Conservation (phyloP, 78 protist genomes). For the Isochrysis galbana region DNA sequence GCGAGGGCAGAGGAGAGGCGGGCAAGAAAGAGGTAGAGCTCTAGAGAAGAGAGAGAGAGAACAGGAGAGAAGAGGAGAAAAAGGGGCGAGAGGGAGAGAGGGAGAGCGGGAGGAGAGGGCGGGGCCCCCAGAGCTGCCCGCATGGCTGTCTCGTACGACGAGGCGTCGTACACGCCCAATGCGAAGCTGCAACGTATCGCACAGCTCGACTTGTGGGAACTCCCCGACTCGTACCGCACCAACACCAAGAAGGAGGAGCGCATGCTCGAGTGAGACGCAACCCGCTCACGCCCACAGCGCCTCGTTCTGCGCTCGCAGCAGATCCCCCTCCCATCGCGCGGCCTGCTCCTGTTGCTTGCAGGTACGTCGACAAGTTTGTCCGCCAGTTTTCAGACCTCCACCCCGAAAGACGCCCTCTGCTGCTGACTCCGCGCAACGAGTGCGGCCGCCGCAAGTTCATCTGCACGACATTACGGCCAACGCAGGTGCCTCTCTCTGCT, state of each 20-base stretch:
- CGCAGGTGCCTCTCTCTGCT: conserved; percentile 7
- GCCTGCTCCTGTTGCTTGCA: background rate
- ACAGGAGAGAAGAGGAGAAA: background rate
- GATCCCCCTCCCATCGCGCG: background rate
- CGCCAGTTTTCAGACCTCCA: background rate
- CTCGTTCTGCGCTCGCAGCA: background rate
- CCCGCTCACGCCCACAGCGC: background rate
- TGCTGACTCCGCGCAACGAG: conserved; percentile 44
- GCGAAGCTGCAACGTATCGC: background rate
- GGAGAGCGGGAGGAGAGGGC: background rate
- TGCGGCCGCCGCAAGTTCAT: conserved; percentile 55
- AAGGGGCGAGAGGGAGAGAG: background rate
- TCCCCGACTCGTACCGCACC: background rate
- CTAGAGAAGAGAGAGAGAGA: background rate
- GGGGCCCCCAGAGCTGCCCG: background rate
- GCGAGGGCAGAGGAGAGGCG: background rate
- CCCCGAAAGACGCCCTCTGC: background rate
- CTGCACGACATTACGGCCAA: conserved; percentile 67
- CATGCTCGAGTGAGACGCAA: background rate
- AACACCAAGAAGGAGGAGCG: background rate
- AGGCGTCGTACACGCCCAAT: background rate
- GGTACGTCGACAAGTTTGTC: background rate
- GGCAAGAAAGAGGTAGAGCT: background rate
- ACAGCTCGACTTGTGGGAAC: background rate
- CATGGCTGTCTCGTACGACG: background rate